Evolutionary conservation across 176 grass and related monocot species (phyloP).

Genomic region (Eragrostis curvula): DNA sequence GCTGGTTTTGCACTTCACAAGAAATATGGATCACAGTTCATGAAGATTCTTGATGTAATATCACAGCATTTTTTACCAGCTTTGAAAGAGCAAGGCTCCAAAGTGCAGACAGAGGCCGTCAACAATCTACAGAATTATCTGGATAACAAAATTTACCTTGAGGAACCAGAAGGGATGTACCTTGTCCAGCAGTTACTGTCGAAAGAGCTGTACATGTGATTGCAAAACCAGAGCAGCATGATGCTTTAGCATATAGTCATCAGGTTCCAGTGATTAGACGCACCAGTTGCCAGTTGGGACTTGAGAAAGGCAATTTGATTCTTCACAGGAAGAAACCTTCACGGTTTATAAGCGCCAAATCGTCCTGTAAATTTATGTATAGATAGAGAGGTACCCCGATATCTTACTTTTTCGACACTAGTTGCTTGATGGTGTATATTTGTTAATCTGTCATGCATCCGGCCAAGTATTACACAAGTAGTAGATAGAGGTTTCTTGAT

Average conservation of each 20-base stretch:
- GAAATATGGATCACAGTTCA: slow-evolving; percentile 74
- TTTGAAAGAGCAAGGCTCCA: slow-evolving; percentile 63
- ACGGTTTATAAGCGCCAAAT: background rate
- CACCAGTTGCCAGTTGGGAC: background rate
- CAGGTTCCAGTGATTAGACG: background rate
- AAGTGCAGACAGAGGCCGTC: slow-evolving; percentile 50
- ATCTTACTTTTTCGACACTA: background rate
- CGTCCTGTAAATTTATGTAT: slow-evolving; percentile 7
- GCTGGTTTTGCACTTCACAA: slow-evolving; percentile 76
- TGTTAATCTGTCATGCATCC: background rate
- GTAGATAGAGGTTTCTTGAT: background rate
- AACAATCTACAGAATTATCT: slow-evolving; percentile 73
- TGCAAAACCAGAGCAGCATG: slow-evolving; percentile 5
- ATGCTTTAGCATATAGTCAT: background rate
- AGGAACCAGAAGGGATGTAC: slow-evolving; percentile 79
- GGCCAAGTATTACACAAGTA: background rate
- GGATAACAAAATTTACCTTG: slow-evolving; percentile 55
- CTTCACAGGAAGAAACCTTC: background rate
- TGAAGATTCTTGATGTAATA: slow-evolving; percentile 71
- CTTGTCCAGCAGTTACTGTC: slow-evolving; percentile 62
- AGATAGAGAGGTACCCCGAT: background rate
- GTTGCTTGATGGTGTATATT: background rate
- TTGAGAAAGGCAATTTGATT: background rate
- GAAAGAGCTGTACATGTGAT: slow-evolving; percentile 46
- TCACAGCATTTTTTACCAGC: slow-evolving; percentile 64